Evolutionary conservation across 2,329 filamentous ascomycete species (phyloP), one percentile per base, ranked within the genome.

Genomic region (Fusarium oxysporum): DNA sequence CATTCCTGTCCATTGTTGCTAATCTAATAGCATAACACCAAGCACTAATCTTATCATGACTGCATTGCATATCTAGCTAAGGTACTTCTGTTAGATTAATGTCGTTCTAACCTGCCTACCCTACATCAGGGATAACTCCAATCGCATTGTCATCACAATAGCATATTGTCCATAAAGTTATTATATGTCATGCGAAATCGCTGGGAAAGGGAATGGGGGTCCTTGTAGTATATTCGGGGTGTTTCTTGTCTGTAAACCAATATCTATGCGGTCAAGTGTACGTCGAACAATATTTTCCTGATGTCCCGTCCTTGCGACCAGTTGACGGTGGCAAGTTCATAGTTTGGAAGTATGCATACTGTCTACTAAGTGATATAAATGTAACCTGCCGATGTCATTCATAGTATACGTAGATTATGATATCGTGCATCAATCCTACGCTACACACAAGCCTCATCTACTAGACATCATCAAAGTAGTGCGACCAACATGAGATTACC

Each of bases 391-490:
- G n/a, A 16, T 16, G 16, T 35, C 19, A 19, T 23, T 47, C 41
- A 28, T n/a, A 16, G 14, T 30, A 25, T 25, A 32, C 8, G 35
- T 30, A 17, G 45, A 35, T 25, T 38, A 51, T 12, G 59, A 45
- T 59, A 28, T 43, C n/a, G 32, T 44, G 41, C 13, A 58, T 35
- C 41, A 21, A 59, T 33, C 25, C 21, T 44, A 61, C 41, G 61
- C 23, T 62, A 55, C 47, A 43, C 30, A 19, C 50, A 43, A 50
- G 11, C 65, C 47, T 56, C 48, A 63, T 63, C 38, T 56, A 37
- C 50, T 40, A 54, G 61, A 55, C 28, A 50, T 54, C 37, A 48
- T 48, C 28, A 32, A 51, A 48, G 56, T 57, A 51, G 69, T 70
- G 43, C 37, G 32, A 65, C 55, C 11, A 38, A n/a, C 19, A n/a